A percentile compares a stretch with the other conserved stretches of the same genome.
Evolutionary conservation across 768 basidiomycete species (phyloP).

Genomic region (Cystofilobasidium macerans): DNA sequence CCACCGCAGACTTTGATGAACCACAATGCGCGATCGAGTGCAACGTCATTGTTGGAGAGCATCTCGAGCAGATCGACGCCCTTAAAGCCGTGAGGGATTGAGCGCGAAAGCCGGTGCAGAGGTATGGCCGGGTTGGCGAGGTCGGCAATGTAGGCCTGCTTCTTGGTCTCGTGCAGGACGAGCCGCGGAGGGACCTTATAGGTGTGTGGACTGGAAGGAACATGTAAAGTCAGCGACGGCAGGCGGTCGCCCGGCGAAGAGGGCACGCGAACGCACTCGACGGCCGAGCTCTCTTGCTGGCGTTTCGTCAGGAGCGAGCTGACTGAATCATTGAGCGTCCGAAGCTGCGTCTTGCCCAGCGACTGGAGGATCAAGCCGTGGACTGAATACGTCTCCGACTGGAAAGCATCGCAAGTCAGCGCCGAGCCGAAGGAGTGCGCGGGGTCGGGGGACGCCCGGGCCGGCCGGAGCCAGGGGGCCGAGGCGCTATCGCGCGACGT

Average conservation of each 20-base stretch:
- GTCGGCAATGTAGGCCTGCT: conserved; percentile 31
- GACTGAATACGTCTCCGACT: conserved; percentile 33
- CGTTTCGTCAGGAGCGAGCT: conserved; percentile 25
- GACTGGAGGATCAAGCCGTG: conserved; percentile 31
- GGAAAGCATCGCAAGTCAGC: not conserved
- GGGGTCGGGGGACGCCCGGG: not conserved
- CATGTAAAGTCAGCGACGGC: not conserved
- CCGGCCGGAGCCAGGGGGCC: not conserved
- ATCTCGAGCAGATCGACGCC: conserved; percentile 29
- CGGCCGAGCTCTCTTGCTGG: conserved; percentile 9
- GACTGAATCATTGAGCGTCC: conserved; percentile 25
- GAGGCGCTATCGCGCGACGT: too few relatives aligned
- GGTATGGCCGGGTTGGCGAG: conserved; percentile 32
- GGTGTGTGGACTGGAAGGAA: conserved; percentile 26
- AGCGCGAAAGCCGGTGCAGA: conserved; percentile 30
- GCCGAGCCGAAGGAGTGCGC: not conserved
- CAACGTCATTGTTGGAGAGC: conserved; percentile 27
- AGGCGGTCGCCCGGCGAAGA: too few relatives aligned
- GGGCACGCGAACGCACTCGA: conserved; percentile 25
- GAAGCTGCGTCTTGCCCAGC: conserved; percentile 26
- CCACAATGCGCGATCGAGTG: conserved; percentile 30
- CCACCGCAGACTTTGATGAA: conserved; percentile 31
- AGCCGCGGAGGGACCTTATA: conserved; percentile 30
- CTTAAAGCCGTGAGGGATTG: conserved; percentile 32
- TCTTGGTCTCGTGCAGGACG: conserved; percentile 31